Conservation (phyloP, 2,329 filamentous ascomycete genomes). For the Penicillium paneum region DNA sequence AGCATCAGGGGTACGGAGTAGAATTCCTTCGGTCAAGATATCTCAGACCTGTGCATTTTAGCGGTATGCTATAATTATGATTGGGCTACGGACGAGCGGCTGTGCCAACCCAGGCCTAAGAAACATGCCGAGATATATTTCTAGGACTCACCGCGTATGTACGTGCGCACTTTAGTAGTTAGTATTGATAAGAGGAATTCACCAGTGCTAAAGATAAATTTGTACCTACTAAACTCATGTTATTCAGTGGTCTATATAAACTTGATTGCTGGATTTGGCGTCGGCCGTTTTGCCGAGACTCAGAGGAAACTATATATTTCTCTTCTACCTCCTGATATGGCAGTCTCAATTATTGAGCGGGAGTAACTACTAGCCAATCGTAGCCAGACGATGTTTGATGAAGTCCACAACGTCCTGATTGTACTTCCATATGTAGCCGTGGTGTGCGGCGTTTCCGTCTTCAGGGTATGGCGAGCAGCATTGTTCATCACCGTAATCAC, state of each 20-base stretch:
- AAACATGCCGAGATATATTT: not conserved
- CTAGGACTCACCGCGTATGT: not conserved
- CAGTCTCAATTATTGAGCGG: not conserved
- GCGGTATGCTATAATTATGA: not conserved
- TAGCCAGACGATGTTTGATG: slow-evolving; percentile 9
- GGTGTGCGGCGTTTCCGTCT: slow-evolving; percentile 14
- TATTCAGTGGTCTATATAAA: too few species aligned
- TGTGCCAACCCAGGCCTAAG: not conserved
- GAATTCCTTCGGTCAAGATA: not conserved
- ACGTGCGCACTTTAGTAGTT: too few species aligned
- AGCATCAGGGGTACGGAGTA: not conserved
- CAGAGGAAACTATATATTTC: too few species aligned
- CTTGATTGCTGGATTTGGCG: too few species aligned
- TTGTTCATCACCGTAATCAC: slow-evolving; percentile 14
- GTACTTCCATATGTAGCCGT: slow-evolving; percentile 13
- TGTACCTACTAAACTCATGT: too few species aligned
- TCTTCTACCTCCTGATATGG: not conserved
- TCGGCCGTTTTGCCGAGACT: too few species aligned
- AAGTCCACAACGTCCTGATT: slow-evolving; percentile 18
- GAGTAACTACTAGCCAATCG: not conserved
- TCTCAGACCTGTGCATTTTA: not conserved
- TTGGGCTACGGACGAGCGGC: not conserved
- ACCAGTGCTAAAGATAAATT: too few species aligned
- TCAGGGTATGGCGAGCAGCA: slow-evolving; percentile 10
- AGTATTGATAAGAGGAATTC: too few species aligned